Evolutionary conservation across 164 flowering plant genomes (phyloP).

Genomic region (Chloranthus sessilifolius): DNA sequence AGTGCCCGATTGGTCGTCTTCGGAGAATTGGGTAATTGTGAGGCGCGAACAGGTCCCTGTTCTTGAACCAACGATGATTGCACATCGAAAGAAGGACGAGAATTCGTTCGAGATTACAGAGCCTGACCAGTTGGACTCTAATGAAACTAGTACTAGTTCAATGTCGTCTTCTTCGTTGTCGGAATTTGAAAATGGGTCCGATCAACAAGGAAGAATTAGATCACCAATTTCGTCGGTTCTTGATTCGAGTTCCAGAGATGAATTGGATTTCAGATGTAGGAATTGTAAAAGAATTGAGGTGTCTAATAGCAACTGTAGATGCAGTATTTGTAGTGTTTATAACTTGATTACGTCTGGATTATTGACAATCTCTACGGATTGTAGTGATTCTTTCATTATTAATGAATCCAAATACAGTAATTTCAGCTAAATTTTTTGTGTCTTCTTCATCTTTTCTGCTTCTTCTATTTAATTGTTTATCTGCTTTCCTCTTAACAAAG

Average conservation of each 20-base stretch:
- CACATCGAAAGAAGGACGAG: background rate
- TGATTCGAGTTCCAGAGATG: too few species aligned
- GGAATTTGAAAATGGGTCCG: background rate
- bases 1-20: slow-evolving; percentile 24
- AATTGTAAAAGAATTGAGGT: too few species aligned
- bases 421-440: background rate
- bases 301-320: too few species aligned
- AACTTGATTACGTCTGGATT: too few species aligned
- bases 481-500: too few species aligned
- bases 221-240: too few species aligned
- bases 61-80: slow-evolving; percentile 7
- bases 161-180: background rate
- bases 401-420: background rate
- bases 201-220: too few species aligned
- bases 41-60: slow-evolving; percentile 14
- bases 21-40: slow-evolving; percentile 25
- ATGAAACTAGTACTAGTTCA: background rate
- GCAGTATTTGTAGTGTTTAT: too few species aligned
- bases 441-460: too few species aligned
- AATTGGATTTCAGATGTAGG: too few species aligned
- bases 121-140: background rate
- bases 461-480: too few species aligned
- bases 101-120: background rate
- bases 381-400: slow-evolving; percentile 3
- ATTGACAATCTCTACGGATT: background rate